Base-by-base conservation (phyloP, 441 rosid genomes). In the Bruguiera hainesii region DNA sequence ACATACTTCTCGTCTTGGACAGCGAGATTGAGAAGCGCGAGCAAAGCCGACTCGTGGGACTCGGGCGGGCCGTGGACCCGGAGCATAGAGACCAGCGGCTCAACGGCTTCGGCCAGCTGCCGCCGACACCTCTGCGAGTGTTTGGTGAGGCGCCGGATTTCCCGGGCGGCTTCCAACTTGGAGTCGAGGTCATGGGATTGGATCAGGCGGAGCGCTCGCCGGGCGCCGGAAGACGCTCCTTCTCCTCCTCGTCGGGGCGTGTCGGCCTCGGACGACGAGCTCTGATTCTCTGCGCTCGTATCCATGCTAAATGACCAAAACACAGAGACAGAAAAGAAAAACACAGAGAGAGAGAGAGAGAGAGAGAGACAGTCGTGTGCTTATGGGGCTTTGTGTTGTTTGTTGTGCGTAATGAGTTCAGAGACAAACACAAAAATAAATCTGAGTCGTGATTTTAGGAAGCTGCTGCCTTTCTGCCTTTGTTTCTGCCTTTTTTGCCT, bases 21-120 rank as follows among this genome's bases (percentile, higher is more conserved):
- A 74, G 97, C 98, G 30, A 95, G 97, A 72, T 95, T 95, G 66
- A 91, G 93, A 30, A 95, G 96, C 30, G 99, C 98, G 49, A 90
- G 90, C 13, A 91, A 80, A 37, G 97, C 98, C 7, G 96, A 82
- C 71, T 87, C 89, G 59, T 76, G 74, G 26, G 82, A 77, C 63
- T 81, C 82, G 19, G 76, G 76, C 0, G 84, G 82, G 65, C 79
- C 83, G 31, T 49, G 46, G 25, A 65, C 31, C 42, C 79, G 77
- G 62, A 92, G 93, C 97, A 92, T 88, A 48, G 88, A 84, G 63
- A 95, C 98, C 7, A 95, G 91, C 5, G 93, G 95, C 18, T 66
- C 60, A 28, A 95, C 84, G 49, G 93, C 87, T 10, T 71, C 79
- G 0, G 89, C 68, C 15, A 95, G 88, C 57, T 85, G 94, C 56